Evolutionary conservation across 1,139 yeast genomes (phyloP).

Genomic region (Yamadazyma sp.): DNA sequence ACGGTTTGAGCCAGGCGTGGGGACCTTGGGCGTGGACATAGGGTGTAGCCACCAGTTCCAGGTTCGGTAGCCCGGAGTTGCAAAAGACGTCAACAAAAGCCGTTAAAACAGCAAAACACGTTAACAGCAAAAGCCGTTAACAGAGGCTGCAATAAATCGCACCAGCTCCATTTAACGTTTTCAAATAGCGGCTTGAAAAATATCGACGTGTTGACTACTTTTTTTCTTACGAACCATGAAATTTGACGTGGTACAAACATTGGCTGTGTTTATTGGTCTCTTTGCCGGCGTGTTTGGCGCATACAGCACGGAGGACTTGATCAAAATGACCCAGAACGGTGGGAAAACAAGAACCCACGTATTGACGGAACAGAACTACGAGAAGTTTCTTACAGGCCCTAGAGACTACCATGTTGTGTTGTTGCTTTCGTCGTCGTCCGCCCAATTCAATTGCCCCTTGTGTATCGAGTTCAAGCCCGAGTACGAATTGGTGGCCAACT

Average conservation of each 20-base stretch:
- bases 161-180: background rate
- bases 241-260: conserved; percentile 15
- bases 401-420: conserved; percentile 69
- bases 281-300: conserved; percentile 25
- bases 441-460: conserved; percentile 73
- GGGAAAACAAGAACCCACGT: conserved; percentile 23
- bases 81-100: background rate
- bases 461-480: conserved; percentile 75
- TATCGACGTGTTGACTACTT: background rate
- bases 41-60: conserved; percentile 22
- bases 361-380: conserved; percentile 63
- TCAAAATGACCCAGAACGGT: conserved; percentile 21
- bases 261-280: conserved; percentile 15
- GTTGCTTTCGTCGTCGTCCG: conserved; percentile 70
- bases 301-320: conserved; percentile 29
- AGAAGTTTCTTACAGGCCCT: conserved; percentile 59
- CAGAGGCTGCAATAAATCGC: too few species aligned
- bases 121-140: too few species aligned
- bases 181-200: background rate
- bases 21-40: conserved; percentile 34
- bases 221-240: conserved; percentile 22
- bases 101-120: too few species aligned
- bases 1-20: conserved; percentile 49
- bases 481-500: conserved; percentile 53
- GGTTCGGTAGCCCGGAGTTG: background rate